phyloP scores from a whole-genome alignment of 345 rosid species.

The Eucalyptus marginata region DNA sequence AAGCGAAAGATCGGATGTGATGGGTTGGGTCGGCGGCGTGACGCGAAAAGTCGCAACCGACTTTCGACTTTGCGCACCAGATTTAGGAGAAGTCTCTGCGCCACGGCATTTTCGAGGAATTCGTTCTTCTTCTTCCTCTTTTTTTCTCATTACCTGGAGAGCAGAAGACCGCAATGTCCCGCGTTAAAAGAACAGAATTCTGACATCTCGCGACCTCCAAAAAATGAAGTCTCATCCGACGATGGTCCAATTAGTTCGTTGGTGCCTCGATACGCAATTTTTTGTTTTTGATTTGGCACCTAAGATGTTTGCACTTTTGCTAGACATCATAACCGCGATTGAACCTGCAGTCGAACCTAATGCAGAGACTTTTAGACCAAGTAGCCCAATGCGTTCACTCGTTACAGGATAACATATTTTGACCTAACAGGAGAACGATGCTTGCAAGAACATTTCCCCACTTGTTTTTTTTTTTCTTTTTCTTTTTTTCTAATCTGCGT shows the following conservation, averaged over 20 bases:
- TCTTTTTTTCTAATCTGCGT: not conserved
- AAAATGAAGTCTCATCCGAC: not conserved
- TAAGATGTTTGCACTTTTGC: not conserved
- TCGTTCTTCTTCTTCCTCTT: not conserved
- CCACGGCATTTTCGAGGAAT: not conserved
- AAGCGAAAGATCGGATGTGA: not conserved
- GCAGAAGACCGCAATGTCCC: not conserved
- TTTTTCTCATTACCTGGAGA: not conserved
- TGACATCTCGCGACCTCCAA: not conserved
- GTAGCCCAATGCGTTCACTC: not conserved
- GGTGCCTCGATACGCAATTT: not conserved
- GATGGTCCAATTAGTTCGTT: not conserved
- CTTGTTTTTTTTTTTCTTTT: not conserved
- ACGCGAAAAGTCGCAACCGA: not conserved
- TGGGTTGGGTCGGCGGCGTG: not conserved
- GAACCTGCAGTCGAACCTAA: not conserved
- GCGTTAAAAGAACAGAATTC: not conserved
- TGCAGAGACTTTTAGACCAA: not conserved
- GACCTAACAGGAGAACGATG: not conserved
- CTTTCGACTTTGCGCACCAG: not conserved
- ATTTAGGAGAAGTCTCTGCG: not conserved
- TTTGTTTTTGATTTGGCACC: not conserved
- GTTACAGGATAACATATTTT: not conserved
- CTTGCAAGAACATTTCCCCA: not conserved
- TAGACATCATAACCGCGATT: not conserved